A percentile compares a stretch with the other conserved stretches of the same genome.
Conservation (phyloP, 257 asterid genomes). For the Scutellaria minor region DNA sequence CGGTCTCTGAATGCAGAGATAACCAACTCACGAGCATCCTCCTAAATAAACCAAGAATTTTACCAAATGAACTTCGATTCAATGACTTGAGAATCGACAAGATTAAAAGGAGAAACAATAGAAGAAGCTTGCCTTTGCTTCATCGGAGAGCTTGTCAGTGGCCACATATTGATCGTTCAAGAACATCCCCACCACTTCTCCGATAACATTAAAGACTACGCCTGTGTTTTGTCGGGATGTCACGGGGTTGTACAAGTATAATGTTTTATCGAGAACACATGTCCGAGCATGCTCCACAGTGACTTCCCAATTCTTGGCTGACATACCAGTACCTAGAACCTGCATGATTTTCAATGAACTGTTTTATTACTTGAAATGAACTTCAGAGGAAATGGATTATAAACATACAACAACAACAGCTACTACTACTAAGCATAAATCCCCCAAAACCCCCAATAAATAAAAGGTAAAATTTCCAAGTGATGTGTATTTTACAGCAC, state of each 20-base stretch:
- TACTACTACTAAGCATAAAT: not conserved
- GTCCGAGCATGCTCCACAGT: conserved; percentile 83
- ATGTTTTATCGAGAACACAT: conserved; percentile 68
- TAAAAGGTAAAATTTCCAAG: conserved; percentile 3
- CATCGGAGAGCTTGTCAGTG: conserved; percentile 65
- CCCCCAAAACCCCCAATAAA: not conserved
- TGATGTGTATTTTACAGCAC: not conserved
- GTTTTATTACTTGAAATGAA: not conserved
- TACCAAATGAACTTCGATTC: not conserved
- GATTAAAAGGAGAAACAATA: not conserved
- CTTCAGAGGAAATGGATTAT: not conserved
- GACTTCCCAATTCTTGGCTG: conserved; percentile 90
- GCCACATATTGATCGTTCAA: conserved; percentile 59
- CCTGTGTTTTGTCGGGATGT: conserved; percentile 45
- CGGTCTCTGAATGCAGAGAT: conserved; percentile 58
- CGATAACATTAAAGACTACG: conserved; percentile 68
- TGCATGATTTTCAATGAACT: conserved; percentile 35
- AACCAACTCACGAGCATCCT: conserved; percentile 58
- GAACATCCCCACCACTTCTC: conserved; percentile 67
- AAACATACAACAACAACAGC: not conserved
- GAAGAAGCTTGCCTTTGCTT: conserved; percentile 57
- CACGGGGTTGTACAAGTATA: conserved; percentile 51
- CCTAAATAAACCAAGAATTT: conserved; percentile 46
- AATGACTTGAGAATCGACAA: not conserved
- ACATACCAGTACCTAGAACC: conserved; percentile 74